Conservation (phyloP, 2,329 filamentous ascomycete genomes). For the Xylariomycetidae sp. region DNA sequence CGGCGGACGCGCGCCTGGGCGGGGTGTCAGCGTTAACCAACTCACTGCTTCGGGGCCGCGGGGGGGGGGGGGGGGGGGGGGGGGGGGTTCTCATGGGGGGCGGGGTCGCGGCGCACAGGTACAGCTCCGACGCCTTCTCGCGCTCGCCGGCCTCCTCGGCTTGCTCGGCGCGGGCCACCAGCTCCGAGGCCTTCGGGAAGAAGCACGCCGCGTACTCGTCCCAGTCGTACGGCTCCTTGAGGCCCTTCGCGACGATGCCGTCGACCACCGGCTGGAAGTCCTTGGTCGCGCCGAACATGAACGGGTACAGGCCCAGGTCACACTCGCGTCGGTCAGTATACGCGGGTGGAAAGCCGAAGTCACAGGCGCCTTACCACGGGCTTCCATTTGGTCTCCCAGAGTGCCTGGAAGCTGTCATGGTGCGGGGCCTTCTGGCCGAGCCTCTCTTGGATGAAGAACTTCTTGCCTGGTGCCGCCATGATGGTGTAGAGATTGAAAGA, state of each 20-base stretch:
- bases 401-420: conserved; percentile 21
- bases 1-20: conserved; percentile 25
- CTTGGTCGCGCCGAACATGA: conserved; percentile 26
- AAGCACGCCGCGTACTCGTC: conserved; percentile 30
- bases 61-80: no score
- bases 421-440: conserved; percentile 15
- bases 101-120: conserved; percentile 18
- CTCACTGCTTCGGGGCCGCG: background rate
- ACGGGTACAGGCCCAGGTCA: conserved; percentile 29
- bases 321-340: conserved; percentile 14
- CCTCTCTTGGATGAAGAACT: conserved; percentile 24
- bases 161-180: conserved; percentile 14
- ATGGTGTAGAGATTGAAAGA: no score
- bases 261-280: conserved; percentile 29
- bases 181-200: conserved; percentile 25
- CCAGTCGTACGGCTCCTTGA: conserved; percentile 26
- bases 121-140: conserved; percentile 26
- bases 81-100: background rate
- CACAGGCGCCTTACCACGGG: conserved; percentile 12
- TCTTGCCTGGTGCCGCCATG: conserved; percentile 22
- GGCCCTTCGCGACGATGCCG: conserved; percentile 24
- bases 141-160: conserved; percentile 15
- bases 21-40: background rate
- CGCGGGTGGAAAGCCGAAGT: background rate
- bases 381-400: conserved; percentile 27